Evolutionary conservation across 169 alveolate species (phyloP).

Genomic region (Plasmodium gallinaceum): DNA sequence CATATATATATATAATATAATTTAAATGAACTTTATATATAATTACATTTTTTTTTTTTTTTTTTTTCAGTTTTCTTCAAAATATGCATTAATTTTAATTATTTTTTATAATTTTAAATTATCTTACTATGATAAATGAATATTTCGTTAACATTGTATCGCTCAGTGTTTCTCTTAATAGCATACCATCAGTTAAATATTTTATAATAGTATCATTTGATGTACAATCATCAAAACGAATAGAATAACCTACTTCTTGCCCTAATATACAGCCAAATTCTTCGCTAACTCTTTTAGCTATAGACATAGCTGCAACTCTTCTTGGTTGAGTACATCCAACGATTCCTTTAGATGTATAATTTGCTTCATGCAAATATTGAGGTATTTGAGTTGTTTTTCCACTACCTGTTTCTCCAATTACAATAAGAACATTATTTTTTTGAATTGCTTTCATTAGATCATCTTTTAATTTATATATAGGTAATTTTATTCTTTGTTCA

Average conservation of each 20-base stretch:
- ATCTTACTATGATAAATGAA: conserved; percentile 92
- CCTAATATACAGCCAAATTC: conserved; percentile 99
- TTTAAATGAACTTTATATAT: not conserved
- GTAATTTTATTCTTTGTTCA: conserved; percentile 96
- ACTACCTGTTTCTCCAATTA: conserved; percentile 99
- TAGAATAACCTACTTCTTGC: conserved; percentile 96
- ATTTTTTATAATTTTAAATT: not conserved
- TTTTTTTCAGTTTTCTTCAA: not conserved
- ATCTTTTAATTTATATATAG: conserved; percentile 94
- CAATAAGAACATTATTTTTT: conserved; percentile 94
- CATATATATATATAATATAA: not conserved
- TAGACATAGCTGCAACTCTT: conserved; percentile 98
- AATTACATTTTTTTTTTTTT: not conserved
- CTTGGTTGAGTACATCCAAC: conserved; percentile 99
- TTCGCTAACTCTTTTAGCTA: conserved; percentile 98
- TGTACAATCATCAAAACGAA: conserved; percentile 98
- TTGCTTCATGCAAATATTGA: conserved; percentile 95
- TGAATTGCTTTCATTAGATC: conserved; percentile 93
- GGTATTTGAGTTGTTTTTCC: conserved; percentile 99
- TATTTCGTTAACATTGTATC: conserved; percentile 93
- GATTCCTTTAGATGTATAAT: conserved; percentile 92
- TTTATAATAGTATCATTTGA: conserved; percentile 97
- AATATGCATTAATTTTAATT: too few relatives aligned
- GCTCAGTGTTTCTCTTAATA: conserved; percentile 96
- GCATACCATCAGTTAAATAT: conserved; percentile 99